Conservation (phyloP, 1,139 yeast genomes). For the Barnettozyma hawaiiensis region DNA sequence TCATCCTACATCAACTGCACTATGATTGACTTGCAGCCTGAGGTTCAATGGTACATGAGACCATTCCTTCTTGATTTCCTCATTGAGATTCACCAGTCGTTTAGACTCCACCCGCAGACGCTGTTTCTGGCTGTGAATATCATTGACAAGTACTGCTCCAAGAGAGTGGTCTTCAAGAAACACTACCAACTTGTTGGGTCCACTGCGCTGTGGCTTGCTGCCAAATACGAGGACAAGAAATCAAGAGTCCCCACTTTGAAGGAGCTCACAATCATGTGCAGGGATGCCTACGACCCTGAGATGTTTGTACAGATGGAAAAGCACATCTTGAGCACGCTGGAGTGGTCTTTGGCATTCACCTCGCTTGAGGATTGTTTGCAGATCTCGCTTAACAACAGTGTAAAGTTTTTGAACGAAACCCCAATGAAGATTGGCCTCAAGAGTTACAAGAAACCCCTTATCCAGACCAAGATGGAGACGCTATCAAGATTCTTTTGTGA, state of each 20-base stretch:
- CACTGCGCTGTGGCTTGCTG: conserved; percentile 92
- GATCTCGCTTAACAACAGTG: conserved; percentile 39
- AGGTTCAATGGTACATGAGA: conserved; percentile 88
- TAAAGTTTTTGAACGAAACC: conserved; percentile 21
- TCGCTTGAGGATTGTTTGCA: conserved; percentile 57
- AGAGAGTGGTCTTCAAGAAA: conserved; percentile 82
- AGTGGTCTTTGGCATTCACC: conserved; percentile 56
- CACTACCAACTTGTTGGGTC: conserved; percentile 93
- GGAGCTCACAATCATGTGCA: conserved; percentile 74
- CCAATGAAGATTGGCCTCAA: conserved; percentile 20
- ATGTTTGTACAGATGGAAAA: conserved; percentile 96
- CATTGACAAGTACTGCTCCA: conserved; percentile 87
- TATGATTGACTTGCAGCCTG: conserved; percentile 89
- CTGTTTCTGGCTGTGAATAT: conserved; percentile 73
- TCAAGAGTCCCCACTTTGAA: conserved; percentile 73
- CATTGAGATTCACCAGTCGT: conserved; percentile 70
- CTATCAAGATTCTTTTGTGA: conserved; percentile 68
- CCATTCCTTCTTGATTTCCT: conserved; percentile 81
- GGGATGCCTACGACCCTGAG: conserved; percentile 78
- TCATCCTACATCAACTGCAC: conserved; percentile 44
- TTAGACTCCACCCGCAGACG: conserved; percentile 71
- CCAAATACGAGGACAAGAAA: conserved; percentile 88
- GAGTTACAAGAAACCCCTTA: conserved; percentile 24
- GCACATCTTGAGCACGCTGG: conserved; percentile 77
- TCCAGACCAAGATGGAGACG: conserved; percentile 19